Percentiles rank a stretch among this genome's conserved stretches.
These are phyloP conservation scores for Scleroderma citrinum DNA, from an alignment of 768 basidiomycete species.

Conservation along the genomic window DNA sequence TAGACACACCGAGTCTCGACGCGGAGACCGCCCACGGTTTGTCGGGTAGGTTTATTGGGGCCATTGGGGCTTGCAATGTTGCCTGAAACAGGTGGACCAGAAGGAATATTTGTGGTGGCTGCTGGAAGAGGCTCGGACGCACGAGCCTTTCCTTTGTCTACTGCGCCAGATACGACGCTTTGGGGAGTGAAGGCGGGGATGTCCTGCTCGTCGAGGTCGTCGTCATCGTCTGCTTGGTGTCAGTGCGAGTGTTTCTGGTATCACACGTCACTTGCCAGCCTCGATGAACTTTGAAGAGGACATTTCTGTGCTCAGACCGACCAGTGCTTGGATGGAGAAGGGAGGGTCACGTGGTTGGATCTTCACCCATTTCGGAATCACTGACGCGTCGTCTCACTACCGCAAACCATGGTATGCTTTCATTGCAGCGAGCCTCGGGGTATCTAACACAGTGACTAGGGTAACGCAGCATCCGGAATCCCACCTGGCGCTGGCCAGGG, in stretches of 20 bases:
- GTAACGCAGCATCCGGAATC: constrained; percentile 67
- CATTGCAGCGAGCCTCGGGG: neutral
- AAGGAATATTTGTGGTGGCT: constrained; percentile 25
- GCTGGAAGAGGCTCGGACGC: constrained; percentile 51
- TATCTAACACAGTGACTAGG: constrained; percentile 38
- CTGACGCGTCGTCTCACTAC: constrained; percentile 43
- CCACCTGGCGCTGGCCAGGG: constrained; percentile 42
- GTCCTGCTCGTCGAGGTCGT: constrained; percentile 75
- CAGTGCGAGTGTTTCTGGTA: neutral
- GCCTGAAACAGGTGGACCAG: constrained; percentile 50
- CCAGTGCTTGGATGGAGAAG: neutral
- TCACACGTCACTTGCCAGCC: constrained; percentile 45
- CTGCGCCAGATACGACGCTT: constrained; percentile 38
- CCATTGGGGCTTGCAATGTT: constrained; percentile 58
- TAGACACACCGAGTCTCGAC: constrained; percentile 76
- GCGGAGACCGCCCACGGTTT: constrained; percentile 77
- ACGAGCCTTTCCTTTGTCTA: constrained; percentile 68
- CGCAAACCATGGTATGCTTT: constrained; percentile 18
- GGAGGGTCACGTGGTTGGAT: constrained; percentile 18
- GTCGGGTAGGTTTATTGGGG: constrained; percentile 41
- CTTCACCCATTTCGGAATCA: constrained; percentile 33
- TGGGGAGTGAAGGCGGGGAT: constrained; percentile 79
- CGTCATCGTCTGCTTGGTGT: constrained; percentile 55
- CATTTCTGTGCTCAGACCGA: constrained; percentile 12
- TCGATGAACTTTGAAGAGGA: constrained; percentile 74